Conservation (phyloP, 2,329 filamentous ascomycete species). For the Aschersonia sp. region DNA sequence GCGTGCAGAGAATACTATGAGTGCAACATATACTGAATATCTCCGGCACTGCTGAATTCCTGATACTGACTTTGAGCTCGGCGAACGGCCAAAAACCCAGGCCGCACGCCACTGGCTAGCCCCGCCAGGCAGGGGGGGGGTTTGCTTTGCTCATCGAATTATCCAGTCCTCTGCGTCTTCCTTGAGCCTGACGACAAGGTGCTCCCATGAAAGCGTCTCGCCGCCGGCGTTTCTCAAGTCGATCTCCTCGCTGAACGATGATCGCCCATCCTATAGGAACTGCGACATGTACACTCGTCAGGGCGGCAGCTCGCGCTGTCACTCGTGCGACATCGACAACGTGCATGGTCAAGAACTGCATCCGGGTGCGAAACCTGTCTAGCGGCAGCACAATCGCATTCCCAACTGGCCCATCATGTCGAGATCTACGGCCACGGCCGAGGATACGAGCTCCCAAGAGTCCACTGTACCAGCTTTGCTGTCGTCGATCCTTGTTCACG, state of each 20-base stretch:
- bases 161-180: neutral
- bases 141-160: too few relatives aligned
- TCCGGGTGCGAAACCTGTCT: slow-evolving; percentile 6
- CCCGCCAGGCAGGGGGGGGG: too few relatives aligned
- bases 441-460: neutral
- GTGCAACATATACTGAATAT: too few relatives aligned
- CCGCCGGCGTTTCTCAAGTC: neutral
- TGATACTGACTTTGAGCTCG: too few relatives aligned
- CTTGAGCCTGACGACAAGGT: neutral
- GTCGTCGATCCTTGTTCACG: slow-evolving; percentile 19
- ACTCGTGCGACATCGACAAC: neutral
- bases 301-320: slow-evolving; percentile 12
- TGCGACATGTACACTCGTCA: slow-evolving; percentile 15
- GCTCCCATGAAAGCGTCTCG: neutral
- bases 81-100: too few relatives aligned
- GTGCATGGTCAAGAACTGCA: neutral
- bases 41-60: too few relatives aligned
- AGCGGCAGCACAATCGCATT: neutral
- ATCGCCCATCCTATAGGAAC: slow-evolving; percentile 9
- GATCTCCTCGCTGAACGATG: slow-evolving; percentile 1
- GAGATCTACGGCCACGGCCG: slow-evolving; percentile 1
- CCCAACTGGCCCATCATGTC: neutral
- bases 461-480: slow-evolving; percentile 4
- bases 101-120: too few relatives aligned
- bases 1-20: too few relatives aligned